phyloP scores from a whole-genome alignment of 352 stramenopile species.

The Globisporangium middletonii region DNA sequence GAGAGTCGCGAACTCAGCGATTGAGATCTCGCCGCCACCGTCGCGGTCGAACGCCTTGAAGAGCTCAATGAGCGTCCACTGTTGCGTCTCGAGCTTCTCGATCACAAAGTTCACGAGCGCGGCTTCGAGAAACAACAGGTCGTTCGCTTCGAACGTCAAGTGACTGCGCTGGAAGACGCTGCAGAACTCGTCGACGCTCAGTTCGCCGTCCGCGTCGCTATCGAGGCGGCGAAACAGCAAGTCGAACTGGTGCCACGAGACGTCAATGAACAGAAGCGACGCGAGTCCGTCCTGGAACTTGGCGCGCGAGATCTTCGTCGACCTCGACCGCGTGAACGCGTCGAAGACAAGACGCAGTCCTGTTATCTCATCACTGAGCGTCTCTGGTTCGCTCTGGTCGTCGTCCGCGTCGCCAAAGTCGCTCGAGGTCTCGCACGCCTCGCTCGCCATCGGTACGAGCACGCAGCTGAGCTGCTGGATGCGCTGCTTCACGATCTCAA shows the following conservation, averaged over 20 bases:
- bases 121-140: constrained; percentile 32
- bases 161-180: constrained; percentile 23
- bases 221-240: constrained; percentile 44
- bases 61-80: constrained; percentile 39
- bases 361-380: constrained; percentile 15
- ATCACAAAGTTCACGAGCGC: constrained; percentile 38
- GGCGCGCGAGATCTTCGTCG: constrained; percentile 25
- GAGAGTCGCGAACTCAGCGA: constrained; percentile 43
- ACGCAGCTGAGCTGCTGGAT: constrained; percentile 27
- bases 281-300: constrained; percentile 36
- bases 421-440: constrained; percentile 27
- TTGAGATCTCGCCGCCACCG: constrained; percentile 35
- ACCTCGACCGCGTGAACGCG: constrained; percentile 18
- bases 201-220: constrained; percentile 24
- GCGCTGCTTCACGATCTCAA: constrained; percentile 43
- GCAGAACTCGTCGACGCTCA: constrained; percentile 34
- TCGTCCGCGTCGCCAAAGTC: constrained; percentile 40
- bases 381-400: constrained; percentile 10
- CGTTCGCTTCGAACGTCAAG: constrained; percentile 22
- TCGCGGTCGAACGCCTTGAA: constrained; percentile 47
- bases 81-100: constrained; percentile 34
- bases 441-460: constrained; percentile 15
- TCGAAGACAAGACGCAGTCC: constrained; percentile 28
- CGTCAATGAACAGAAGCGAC: constrained; percentile 26
- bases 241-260: constrained; percentile 52